Base-by-base conservation (phyloP, 495 filamentous ascomycete species). In the Trypethelium eluteriae region DNA sequence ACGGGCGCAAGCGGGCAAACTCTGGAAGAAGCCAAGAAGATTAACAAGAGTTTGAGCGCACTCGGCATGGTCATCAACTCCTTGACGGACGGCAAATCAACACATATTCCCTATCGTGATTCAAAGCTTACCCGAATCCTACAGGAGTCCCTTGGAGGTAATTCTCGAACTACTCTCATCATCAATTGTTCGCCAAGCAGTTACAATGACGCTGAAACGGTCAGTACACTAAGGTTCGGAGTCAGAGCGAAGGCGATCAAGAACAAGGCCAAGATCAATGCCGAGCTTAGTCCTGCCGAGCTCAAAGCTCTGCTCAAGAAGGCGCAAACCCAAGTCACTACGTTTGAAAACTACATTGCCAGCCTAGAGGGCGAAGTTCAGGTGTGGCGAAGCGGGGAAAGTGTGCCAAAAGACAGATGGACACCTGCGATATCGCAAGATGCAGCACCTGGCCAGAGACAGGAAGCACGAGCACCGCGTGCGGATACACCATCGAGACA, bases 191-290 rank as follows among this genome's bases (percentile, higher is more conserved):
- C 95, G 36, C 94, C 94, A 1, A 96, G 91, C 76, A 96, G 92
- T 72, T 98, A 98, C 79, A 98, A 98, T 78, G 94, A 96, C 78
- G 87, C 87, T 63, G 94, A 98, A 81, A 98, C 94, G 0, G 77
- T 98, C 62, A 91, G 92, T 41, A 98, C 94, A 9, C 81, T 98
- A 57, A 86, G 93, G 38, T 98, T 98, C 76, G 94, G 94, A 82
- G 93, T 96, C 76, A 83, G 94, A 71, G 94, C 94, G 49, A 98
- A 98, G 82, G 88, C 92, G 0, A 98, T 98, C 78, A 97, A 98
- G 88, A 98, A 98, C 80, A 98, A 97, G 82, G 94, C 94, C 74
- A 98, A 97, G 90, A 88, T 98, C 81, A 98, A 98, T 75, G 93
- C 92, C 50, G 94, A 98, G 75, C 84, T 98, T 69, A 97, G 93